Base-by-base conservation (phyloP, 73 alveolate genomes). In the Symbiodinium pilosum region DNA sequence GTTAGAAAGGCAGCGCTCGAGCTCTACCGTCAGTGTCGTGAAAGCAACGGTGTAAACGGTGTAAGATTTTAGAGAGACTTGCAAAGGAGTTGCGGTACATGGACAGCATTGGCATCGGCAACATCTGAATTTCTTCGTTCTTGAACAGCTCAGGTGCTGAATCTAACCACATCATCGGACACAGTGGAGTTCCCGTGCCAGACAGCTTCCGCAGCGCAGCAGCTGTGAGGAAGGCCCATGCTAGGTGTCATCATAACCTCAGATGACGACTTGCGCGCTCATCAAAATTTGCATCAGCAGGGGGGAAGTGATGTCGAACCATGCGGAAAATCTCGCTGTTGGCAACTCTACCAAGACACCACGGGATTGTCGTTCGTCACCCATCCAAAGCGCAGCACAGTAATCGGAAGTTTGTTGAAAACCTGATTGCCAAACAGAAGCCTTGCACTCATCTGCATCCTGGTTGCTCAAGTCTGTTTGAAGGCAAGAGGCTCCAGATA, bases 131-230 rank as follows among this genome's bases (percentile, higher is more conserved):
- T n/a, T n/a, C n/a, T n/a, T n/a, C n/a, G n/a, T n/a, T n/a, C n/a
- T n/a, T n/a, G n/a, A 9, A 9, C 59, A 47, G 41, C 81, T n/a
- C 38, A 64, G 81, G 39, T 64, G 81, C 81, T 64, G 81, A 64
- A 64, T 28, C 34, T 64, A 38, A 64, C 34, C 32, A 38, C 24
- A 0, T 64, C 81, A 0, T 64, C 81, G 26, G 32, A 24, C 34
- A 9, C 20, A 38, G 81, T 64, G 12, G 38, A 5, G 14, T 64
- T 64, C 59, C 14, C 21, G 59, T 47, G 59, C 81, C 81, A 64
- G 38, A 64, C 81, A n/a, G 96, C 96, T 77, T 64, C 96, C 3
- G 96, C 47, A 26, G 96, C 77, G 43, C 96, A 91, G 59, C 96
- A 91, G 43, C 96, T 77, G 30, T 32, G 77, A 21, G 96, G 96